Evolutionary conservation across 1,284 basidiomycete genomes (phyloP).

Genomic region (Boletus albobrunnescens): DNA sequence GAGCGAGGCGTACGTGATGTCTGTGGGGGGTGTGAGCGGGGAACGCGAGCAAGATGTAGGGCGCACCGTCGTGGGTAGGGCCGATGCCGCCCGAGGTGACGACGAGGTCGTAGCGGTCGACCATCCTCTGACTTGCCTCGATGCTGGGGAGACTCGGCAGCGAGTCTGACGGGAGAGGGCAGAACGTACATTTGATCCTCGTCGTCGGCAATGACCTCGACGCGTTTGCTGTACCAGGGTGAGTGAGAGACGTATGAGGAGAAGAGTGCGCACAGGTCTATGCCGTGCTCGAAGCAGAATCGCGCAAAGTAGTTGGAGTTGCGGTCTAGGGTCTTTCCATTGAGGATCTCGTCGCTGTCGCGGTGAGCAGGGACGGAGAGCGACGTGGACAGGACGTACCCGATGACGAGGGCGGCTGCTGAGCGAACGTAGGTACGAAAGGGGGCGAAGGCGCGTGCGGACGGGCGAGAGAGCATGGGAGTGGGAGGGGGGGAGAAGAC

Average conservation of each 20-base stretch:
- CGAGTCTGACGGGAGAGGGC: neutral
- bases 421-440: neutral
- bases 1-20: constrained; percentile 87
- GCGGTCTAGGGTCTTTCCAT: constrained; percentile 83
- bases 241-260: neutral
- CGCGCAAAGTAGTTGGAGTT: constrained; percentile 85
- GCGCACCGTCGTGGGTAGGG: constrained; percentile 77
- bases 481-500: too few relatives aligned
- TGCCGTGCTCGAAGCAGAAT: constrained; percentile 84
- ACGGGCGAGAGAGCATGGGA: neutral
- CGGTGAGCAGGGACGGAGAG: neutral
- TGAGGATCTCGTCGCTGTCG: constrained; percentile 75
- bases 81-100: constrained; percentile 86
- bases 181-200: constrained; percentile 78
- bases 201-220: constrained; percentile 91
- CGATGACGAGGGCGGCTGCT: constrained; percentile 69
- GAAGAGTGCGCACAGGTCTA: constrained; percentile 65
- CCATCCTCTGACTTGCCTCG: constrained; percentile 81
- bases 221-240: constrained; percentile 57
- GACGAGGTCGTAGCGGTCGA: constrained; percentile 82
- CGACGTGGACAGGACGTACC: too few relatives aligned
- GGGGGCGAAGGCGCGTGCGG: neutral
- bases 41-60: neutral
- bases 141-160: constrained; percentile 44
- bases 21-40: constrained; percentile 35